phyloP scores from a whole-genome alignment of 768 basidiomycete species.

The Boletus rubescentipes region DNA sequence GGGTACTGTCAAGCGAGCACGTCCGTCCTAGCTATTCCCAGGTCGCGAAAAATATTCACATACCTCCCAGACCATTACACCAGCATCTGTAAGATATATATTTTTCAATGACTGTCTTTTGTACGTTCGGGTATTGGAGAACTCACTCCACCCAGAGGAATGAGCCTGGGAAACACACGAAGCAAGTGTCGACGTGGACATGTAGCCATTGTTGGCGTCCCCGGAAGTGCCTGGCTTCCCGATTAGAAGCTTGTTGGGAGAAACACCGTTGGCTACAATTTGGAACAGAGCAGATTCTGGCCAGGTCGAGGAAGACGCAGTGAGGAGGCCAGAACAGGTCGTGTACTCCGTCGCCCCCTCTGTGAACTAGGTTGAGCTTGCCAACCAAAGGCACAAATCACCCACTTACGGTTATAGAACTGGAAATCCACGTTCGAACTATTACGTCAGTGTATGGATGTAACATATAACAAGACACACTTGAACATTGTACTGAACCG shows the following conservation, averaged over 20 bases:
- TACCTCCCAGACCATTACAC: conserved; percentile 42
- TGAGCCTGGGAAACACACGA: conserved; percentile 56
- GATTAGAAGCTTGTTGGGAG: conserved; percentile 69
- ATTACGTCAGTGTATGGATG: neutral
- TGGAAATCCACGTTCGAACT: neutral
- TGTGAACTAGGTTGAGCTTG: conserved; percentile 8
- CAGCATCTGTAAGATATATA: conserved; percentile 30
- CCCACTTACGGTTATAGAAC: conserved; percentile 24
- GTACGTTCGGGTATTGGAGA: neutral
- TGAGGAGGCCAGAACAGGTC: conserved; percentile 38
- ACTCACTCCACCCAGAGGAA: conserved; percentile 12
- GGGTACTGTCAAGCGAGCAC: conserved; percentile 4
- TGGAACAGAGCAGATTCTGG: conserved; percentile 46
- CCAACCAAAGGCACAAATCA: neutral
- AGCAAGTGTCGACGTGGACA: conserved; percentile 55
- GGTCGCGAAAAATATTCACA: neutral
- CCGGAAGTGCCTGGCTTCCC: conserved; percentile 59
- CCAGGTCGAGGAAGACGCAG: conserved; percentile 38
- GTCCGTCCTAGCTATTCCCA: neutral
- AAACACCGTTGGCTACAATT: conserved; percentile 47
- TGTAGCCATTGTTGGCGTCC: conserved; percentile 56
- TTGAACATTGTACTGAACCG: conserved; percentile 42
- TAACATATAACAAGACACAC: conserved; percentile 9
- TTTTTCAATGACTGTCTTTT: neutral
- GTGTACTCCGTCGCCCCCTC: conserved; percentile 40